A percentile compares a stretch with the other conserved stretches of the same genome.
These are phyloP conservation scores for Elongisporangium anandrum DNA, from an alignment of 352 stramenopile species.

Conservation along the genomic window DNA sequence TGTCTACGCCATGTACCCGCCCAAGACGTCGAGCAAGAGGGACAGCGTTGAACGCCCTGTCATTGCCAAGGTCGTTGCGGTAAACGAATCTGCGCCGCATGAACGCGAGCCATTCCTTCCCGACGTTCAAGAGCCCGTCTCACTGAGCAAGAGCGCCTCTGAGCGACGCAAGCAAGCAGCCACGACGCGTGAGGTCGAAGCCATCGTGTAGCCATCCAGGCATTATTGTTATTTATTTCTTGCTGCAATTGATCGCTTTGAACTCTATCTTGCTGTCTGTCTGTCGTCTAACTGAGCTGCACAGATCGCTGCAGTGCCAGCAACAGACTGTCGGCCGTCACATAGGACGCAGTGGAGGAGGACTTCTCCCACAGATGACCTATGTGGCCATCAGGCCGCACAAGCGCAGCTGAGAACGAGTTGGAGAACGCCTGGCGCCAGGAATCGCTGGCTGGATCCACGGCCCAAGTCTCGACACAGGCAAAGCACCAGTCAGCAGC, in stretches of 20 bases:
- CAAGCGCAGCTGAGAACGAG: slow-evolving; percentile 34
- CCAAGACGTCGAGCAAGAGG: slow-evolving; percentile 19
- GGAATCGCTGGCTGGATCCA: slow-evolving; percentile 15
- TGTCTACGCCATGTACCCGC: slow-evolving; percentile 72
- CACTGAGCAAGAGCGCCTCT: not conserved
- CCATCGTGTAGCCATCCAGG: slow-evolving; percentile 13
- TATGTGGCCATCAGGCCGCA: slow-evolving; percentile 81
- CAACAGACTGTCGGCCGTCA: slow-evolving; percentile 6
- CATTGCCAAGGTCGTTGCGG: slow-evolving; percentile 8
- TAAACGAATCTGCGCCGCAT: slow-evolving; percentile 31
- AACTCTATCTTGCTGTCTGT: not conserved
- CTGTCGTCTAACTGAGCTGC: slow-evolving; percentile 18
- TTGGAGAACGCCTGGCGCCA: slow-evolving; percentile 29
- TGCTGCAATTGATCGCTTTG: not conserved
- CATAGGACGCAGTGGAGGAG: too few species aligned
- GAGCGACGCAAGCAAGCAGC: not conserved
- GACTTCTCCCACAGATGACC: slow-evolving; percentile 45
- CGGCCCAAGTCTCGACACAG: slow-evolving; percentile 25
- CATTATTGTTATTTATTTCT: not conserved
- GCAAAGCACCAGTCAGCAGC: slow-evolving; percentile 15
- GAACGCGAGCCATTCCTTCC: slow-evolving; percentile 39
- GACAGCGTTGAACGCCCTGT: slow-evolving; percentile 3
- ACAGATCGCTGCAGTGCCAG: slow-evolving; percentile 20
- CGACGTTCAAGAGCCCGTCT: not conserved
- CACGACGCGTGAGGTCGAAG: too few species aligned